Percentiles rank a stretch among this genome's conserved stretches.
Evolutionary conservation across 148 eudicot genomes (phyloP).

Genomic region (Nyssa sinensis): DNA sequence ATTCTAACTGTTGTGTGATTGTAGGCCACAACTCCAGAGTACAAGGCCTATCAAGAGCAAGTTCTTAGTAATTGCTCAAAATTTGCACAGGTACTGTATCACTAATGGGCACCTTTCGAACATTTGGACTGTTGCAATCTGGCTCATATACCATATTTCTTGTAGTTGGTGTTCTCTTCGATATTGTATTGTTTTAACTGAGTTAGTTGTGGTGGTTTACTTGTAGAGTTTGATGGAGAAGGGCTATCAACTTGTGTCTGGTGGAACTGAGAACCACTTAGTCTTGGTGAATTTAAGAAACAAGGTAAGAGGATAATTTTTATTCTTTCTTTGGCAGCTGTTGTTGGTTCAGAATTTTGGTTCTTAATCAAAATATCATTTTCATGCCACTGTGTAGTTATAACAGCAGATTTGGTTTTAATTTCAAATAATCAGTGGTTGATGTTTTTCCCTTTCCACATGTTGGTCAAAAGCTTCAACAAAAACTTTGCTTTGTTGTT

Average conservation of each 20-base stretch:
- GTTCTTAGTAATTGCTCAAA: constrained; percentile 82
- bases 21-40: constrained; percentile 93
- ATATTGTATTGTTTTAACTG: neutral
- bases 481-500: neutral
- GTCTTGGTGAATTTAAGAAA: constrained; percentile 87
- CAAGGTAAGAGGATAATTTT: constrained; percentile 53
- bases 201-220: neutral
- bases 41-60: constrained; percentile 98
- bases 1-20: neutral
- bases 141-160: neutral
- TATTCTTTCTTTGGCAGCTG: neutral
- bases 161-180: neutral
- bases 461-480: neutral
- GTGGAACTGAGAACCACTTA: constrained; percentile 95
- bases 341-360: neutral
- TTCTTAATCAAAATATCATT: neutral
- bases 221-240: constrained; percentile 61
- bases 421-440: neutral
- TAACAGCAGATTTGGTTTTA: neutral
- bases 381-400: too few species aligned
- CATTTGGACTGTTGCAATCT: neutral
- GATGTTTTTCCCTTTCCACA: neutral
- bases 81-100: constrained; percentile 76
- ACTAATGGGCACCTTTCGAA: neutral
- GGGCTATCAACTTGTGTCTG: constrained; percentile 95